These are phyloP conservation scores for Chloranthus sessilifolius DNA, from an alignment of 164 flowering plant genomes.

Conservation along the genomic window DNA sequence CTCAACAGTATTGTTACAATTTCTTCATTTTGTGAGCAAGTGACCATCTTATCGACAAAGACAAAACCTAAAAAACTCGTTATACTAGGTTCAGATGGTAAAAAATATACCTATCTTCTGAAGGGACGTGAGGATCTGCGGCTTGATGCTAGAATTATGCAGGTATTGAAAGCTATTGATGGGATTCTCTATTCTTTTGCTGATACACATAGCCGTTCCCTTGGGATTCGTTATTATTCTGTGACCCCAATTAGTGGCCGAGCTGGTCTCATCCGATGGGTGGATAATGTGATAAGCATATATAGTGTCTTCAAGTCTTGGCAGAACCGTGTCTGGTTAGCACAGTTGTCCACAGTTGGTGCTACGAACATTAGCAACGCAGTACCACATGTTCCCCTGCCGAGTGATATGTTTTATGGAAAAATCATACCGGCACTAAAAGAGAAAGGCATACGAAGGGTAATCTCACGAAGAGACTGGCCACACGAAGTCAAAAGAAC, in stretches of 20 bases:
- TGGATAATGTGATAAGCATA: slow-evolving; percentile 85
- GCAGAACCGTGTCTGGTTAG: slow-evolving; percentile 72
- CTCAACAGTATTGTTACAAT: slow-evolving; percentile 66
- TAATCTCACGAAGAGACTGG: slow-evolving; percentile 97
- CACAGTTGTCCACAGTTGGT: slow-evolving; percentile 49
- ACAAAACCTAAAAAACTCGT: slow-evolving; percentile 91
- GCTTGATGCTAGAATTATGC: slow-evolving; percentile 99
- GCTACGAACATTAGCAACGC: slow-evolving; percentile 42
- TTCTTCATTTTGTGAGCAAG: slow-evolving; percentile 75
- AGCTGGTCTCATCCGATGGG: slow-evolving; percentile 99
- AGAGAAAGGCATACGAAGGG: slow-evolving; percentile 96
- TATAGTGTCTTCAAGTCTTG: slow-evolving; percentile 91
- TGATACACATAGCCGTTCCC: slow-evolving; percentile 38
- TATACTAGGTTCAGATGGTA: slow-evolving; percentile 85
- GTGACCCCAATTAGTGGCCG: slow-evolving; percentile 98
- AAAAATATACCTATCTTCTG: slow-evolving; percentile 80
- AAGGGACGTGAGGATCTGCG: slow-evolving; percentile 98
- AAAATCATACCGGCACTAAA: slow-evolving; percentile 98
- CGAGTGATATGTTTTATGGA: slow-evolving; percentile 98
- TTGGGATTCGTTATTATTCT: slow-evolving; percentile 81
- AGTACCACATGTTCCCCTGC: slow-evolving; percentile 80
- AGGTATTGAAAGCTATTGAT: slow-evolving; percentile 86
- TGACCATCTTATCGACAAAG: slow-evolving; percentile 79
- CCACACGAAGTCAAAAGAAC: slow-evolving; percentile 96
- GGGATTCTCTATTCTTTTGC: slow-evolving; percentile 61